These are phyloP conservation scores for Phialocephala subalpina DNA, from an alignment of 2,329 filamentous ascomycete species.

Conservation along the genomic window DNA sequence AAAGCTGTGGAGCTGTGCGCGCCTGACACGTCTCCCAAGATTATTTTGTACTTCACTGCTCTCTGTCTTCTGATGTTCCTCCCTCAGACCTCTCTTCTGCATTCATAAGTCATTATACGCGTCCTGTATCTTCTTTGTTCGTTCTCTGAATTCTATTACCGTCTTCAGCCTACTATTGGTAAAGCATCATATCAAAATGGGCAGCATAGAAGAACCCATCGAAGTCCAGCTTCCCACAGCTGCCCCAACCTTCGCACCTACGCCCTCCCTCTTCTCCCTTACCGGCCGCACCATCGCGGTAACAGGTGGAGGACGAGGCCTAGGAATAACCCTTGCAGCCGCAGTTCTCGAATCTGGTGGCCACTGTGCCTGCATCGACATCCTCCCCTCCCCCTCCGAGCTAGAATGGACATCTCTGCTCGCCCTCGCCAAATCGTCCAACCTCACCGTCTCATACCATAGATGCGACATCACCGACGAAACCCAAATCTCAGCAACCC, in stretches of 20 bases:
- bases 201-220: constrained; percentile 8
- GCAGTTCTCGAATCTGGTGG: constrained; percentile 59
- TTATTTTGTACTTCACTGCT: background rate
- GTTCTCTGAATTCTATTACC: too few species aligned
- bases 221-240: background rate
- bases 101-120: background rate
- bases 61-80: background rate
- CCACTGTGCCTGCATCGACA: constrained; percentile 40
- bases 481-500: constrained; percentile 45
- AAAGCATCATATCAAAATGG: too few species aligned
- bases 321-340: constrained; percentile 56
- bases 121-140: too few species aligned
- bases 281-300: constrained; percentile 49
- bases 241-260: background rate
- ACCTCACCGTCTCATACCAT: constrained; percentile 9
- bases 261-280: constrained; percentile 43
- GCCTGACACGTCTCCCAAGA: too few species aligned
- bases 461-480: constrained; percentile 58
- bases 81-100: background rate
- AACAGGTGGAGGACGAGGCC: constrained; percentile 58
- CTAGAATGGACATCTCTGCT: constrained; percentile 46
- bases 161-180: too few species aligned
- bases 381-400: constrained; percentile 8
- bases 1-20: too few species aligned
- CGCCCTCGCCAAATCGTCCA: constrained; percentile 8